Base-by-base conservation (phyloP, 1,139 yeast genomes). In the Debaryomyces sp. region DNA sequence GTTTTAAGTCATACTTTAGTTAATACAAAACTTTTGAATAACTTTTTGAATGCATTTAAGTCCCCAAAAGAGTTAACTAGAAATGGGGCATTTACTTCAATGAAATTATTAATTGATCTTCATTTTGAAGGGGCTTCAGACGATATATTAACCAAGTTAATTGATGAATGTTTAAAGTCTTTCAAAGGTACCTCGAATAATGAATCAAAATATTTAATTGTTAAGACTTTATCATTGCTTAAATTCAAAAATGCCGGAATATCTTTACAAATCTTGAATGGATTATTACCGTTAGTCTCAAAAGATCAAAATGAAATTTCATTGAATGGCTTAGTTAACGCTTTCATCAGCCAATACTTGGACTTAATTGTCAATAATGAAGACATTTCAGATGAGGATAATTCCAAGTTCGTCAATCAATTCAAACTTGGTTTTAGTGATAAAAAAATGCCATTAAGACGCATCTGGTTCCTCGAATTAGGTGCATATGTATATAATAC, bases 261-360 rank as follows among this genome's bases (percentile, higher is more conserved):
- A 12, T 56, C 63, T 0, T 24, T 57, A 5, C 68, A 68, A 27
- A 66, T 85, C 10, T 66, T 81, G 1, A 60, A 68, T 1, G 73
- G 69, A 0, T 61, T 90, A 33, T 54, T 76, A 2, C 77, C 87
- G 1, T 67, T 83, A 15, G 73, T 87, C 6, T 56, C 79, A 1
- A 91, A 89, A 59, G 98, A 92, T 60, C 81, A 83, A 46, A 89
- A 90, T 56, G 98, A 94, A 62, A 38, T 57, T 1, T 82, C 89
- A 0, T 72, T 90, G 44, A 54, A 69, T 2, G 69, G 73, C 5
- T 71, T 83, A 52, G 69, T 86, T n/a, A 64, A 68, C n/a, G 73
- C 84, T 0, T 79, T 80, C 52, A 74, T 78, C 44, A 56, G 57
- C 23, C 85, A 79, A 55, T 69, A 76, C 33, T 62, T 73, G 23